Base-by-base conservation (phyloP, 2,329 filamentous ascomycete species). In the Neonectria magnoliae region DNA sequence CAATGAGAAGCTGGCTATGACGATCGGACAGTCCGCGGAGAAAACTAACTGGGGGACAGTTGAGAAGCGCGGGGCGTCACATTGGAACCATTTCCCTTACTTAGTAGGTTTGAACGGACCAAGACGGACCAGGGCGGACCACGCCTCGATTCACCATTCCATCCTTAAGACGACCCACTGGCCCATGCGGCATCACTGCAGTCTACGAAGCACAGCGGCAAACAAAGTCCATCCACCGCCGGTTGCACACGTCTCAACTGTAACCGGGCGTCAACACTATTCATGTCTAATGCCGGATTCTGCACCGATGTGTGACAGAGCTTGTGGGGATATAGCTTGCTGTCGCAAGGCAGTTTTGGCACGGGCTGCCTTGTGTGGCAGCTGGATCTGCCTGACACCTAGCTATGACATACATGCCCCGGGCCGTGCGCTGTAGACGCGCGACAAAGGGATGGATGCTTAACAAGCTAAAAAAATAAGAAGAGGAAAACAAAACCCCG, bases 1-100 rank as follows among this genome's bases (percentile, higher is more conserved):
- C 65, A 71, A 70, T 72, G 31, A 71, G 48, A 62, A 59, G 64
- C 25, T n/a, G 18, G 53, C 54, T 51, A 55, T 51, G 55, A 65
- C 16, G 48, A 52, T 22, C n/a, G 33, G 42, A 65, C 70, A 16
- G 33, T 36, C 13, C 36, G 14, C 14, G 5, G 36, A 3, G 36
- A 38, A 38, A 38, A 38, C 36, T 38, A 64, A 67, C 58, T 54
- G 61, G 68, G 68, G 42, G 60, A 59, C 61, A 22, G 51, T 55
- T 50, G 38, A 42, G 59, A 53, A 57, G 48, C 45, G 45, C 44
- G 29, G 54, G 48, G 68, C 68, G 68, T 72, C 70, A 68, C 62
- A 66, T 53, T 63, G 55, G 47, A 45, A 56, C 60, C 47, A 62
- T 60, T 27, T 51, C 56, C 16, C 33, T 20, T 42, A n/a, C n/a